phyloP scores from a whole-genome alignment of 2,329 filamentous ascomycete genomes.

The Talaromyces rugulosus region DNA sequence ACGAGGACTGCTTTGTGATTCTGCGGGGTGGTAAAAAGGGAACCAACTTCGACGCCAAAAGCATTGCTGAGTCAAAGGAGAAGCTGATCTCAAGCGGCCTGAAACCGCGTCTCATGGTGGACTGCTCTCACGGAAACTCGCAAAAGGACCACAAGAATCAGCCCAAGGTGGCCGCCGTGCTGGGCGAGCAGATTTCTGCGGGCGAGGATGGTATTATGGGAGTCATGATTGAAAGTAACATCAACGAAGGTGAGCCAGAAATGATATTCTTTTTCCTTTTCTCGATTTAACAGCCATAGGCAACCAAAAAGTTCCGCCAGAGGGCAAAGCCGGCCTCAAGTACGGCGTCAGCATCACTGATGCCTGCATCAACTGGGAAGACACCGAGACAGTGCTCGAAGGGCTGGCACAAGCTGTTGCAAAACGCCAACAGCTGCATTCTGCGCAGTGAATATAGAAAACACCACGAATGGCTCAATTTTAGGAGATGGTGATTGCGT shows the following conservation, averaged over 20 bases:
- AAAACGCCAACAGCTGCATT: conserved; percentile 57
- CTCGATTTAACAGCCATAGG: conserved; percentile 37
- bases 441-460: conserved; percentile 8
- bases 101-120: conserved; percentile 81
- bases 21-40: conserved; percentile 87
- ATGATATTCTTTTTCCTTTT: not conserved
- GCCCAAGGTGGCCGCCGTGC: conserved; percentile 77
- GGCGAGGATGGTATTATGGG: conserved; percentile 90
- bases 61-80: conserved; percentile 77
- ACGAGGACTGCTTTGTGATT: conserved; percentile 96
- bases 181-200: conserved; percentile 78
- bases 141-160: conserved; percentile 97
- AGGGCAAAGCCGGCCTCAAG: conserved; percentile 79
- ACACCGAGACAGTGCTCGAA: conserved; percentile 75
- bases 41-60: conserved; percentile 86
- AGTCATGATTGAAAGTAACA: conserved; percentile 98
- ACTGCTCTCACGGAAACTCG: conserved; percentile 96
- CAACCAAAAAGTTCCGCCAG: conserved; percentile 83
- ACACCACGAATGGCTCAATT: not conserved
- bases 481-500: not conserved
- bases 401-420: conserved; percentile 75
- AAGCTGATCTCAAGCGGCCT: conserved; percentile 71
- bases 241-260: conserved; percentile 70
- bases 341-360: conserved; percentile 97
- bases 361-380: conserved; percentile 92